These are phyloP conservation scores for Neurospora tetraspora DNA, from an alignment of 495 filamentous ascomycete genomes.

Conservation along the genomic window DNA sequence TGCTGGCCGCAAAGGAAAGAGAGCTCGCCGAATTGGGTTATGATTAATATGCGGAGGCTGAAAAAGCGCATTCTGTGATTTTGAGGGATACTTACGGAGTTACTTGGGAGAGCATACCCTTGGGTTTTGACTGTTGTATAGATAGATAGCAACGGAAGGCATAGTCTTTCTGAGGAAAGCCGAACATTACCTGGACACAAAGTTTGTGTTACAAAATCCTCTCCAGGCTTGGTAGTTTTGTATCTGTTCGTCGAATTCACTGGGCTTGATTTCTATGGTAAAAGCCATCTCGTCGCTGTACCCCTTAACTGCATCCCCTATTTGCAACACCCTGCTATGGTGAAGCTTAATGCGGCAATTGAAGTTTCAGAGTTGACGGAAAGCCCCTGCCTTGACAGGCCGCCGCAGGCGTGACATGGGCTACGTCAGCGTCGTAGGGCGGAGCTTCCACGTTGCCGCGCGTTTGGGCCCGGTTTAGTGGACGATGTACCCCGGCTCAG, in stretches of 20 bases:
- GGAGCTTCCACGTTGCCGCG: background rate
- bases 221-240: background rate
- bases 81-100: background rate
- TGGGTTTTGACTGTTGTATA: background rate
- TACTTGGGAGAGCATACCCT: background rate
- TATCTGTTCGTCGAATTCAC: background rate
- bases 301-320: background rate
- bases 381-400: background rate
- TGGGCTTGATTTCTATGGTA: background rate
- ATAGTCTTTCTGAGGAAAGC: background rate
- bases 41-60: constrained; percentile 5
- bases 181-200: background rate
- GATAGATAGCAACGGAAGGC: background rate
- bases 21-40: constrained; percentile 60
- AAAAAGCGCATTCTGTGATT: background rate
- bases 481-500: background rate
- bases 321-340: constrained; percentile 1
- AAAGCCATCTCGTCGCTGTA: background rate
- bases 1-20: constrained; percentile 65
- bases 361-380: constrained; percentile 1
- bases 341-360: background rate
- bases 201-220: background rate
- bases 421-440: background rate
- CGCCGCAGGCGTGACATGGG: background rate
- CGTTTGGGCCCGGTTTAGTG: background rate